phyloP scores from a whole-genome alignment of 352 stramenopile genomes.

The Salisapilia sapeloensis region DNA sequence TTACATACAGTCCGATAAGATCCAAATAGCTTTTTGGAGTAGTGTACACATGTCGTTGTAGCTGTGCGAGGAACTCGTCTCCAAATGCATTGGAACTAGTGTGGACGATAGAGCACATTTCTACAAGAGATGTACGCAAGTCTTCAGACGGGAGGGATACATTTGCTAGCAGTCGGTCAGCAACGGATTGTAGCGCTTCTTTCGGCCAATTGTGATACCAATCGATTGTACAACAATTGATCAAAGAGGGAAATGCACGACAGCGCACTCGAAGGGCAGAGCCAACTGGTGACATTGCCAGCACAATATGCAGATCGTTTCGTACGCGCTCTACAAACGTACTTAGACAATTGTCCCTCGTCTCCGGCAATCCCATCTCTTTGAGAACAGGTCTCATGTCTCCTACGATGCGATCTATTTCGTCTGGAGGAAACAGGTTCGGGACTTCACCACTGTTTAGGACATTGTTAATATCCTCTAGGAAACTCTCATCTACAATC shows the following conservation, averaged over 20 bases:
- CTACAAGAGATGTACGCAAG: constrained; percentile 56
- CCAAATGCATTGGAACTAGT: constrained; percentile 80
- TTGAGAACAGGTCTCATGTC: constrained; percentile 87
- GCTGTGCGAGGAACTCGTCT: constrained; percentile 77
- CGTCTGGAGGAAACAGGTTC: constrained; percentile 86
- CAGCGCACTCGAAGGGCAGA: constrained; percentile 85
- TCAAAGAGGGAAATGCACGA: constrained; percentile 87
- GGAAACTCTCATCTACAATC: constrained; percentile 88
- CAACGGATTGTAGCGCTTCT: constrained; percentile 84
- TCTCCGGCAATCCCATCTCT: constrained; percentile 76
- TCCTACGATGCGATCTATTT: constrained; percentile 87
- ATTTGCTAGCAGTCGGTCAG: constrained; percentile 69
- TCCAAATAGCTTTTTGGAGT: constrained; percentile 94
- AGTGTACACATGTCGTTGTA: constrained; percentile 89
- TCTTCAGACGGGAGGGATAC: constrained; percentile 63
- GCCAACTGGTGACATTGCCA: constrained; percentile 90
- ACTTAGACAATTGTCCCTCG: constrained; percentile 80
- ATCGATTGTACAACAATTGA: constrained; percentile 94
- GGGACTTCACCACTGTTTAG: constrained; percentile 93
- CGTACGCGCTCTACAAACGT: constrained; percentile 85
- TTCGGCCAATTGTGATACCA: constrained; percentile 92
- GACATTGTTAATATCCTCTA: constrained; percentile 96
- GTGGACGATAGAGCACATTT: constrained; percentile 89
- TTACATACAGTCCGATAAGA: constrained; percentile 88
- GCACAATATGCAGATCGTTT: constrained; percentile 88